Conservation (phyloP, 1,284 basidiomycete species). For the Trichosporon sp. region DNA sequence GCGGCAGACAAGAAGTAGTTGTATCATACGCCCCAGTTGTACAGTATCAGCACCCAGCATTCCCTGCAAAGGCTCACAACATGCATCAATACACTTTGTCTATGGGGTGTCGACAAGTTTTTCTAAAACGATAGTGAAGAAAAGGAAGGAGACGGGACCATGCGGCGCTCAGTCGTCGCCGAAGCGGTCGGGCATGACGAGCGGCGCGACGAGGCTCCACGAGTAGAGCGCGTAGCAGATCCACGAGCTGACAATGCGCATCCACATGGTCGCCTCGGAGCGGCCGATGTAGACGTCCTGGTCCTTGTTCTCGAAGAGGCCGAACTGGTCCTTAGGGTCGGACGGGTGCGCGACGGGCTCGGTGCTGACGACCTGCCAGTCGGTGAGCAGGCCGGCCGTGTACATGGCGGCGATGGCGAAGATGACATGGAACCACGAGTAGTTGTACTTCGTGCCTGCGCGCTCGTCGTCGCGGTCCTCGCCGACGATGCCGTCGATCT, state of each 20-base stretch:
- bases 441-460: conserved; percentile 95
- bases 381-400: conserved; percentile 95
- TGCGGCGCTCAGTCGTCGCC: conserved; percentile 31
- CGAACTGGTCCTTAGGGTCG: conserved; percentile 19
- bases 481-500: conserved; percentile 62
- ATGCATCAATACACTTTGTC: conserved; percentile 17
- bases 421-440: conserved; percentile 98
- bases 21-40: background rate
- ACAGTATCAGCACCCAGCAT: background rate
- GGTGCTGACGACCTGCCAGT: conserved; percentile 65
- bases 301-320: conserved; percentile 22
- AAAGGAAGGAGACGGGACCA: background rate
- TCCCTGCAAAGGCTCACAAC: background rate
- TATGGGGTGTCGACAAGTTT: background rate
- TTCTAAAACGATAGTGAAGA: background rate
- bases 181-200: conserved; percentile 69
- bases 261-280: conserved; percentile 98
- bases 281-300: conserved; percentile 89
- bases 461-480: conserved; percentile 88
- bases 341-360: conserved; percentile 36
- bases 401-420: conserved; percentile 97
- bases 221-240: conserved; percentile 82
- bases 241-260: conserved; percentile 94
- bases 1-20: background rate
- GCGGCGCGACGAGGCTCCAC: conserved; percentile 86